These are phyloP conservation scores for Kalmusia sp. DNA, from an alignment of 2,329 filamentous ascomycete species.

Conservation along the genomic window DNA sequence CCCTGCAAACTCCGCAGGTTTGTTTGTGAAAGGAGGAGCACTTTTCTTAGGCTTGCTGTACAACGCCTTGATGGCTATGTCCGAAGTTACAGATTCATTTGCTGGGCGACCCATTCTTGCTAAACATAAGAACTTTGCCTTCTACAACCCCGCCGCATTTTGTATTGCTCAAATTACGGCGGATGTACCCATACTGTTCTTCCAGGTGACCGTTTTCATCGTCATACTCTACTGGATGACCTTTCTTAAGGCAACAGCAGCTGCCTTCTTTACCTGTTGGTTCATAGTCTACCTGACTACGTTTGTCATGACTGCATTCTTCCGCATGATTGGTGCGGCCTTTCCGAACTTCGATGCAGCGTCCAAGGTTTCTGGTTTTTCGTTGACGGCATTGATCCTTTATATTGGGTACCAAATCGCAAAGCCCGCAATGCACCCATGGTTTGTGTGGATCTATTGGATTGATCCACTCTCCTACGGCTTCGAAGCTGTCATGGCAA, in stretches of 20 bases:
- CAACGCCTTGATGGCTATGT: slow-evolving; percentile 68
- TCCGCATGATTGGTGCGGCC: slow-evolving; percentile 75
- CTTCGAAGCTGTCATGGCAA: slow-evolving; percentile 76
- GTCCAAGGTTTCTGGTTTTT: slow-evolving; percentile 63
- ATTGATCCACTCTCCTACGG: slow-evolving; percentile 78
- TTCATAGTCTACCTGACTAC: slow-evolving; percentile 74
- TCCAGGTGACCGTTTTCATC: slow-evolving; percentile 66
- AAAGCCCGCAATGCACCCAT: slow-evolving; percentile 55
- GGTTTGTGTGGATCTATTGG: slow-evolving; percentile 67
- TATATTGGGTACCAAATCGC: slow-evolving; percentile 12
- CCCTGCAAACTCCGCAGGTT: slow-evolving; percentile 61
- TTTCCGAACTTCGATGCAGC: slow-evolving; percentile 66
- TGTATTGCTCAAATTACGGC: slow-evolving; percentile 73
- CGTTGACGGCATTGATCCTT: slow-evolving; percentile 44
- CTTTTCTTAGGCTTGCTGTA: slow-evolving; percentile 70
- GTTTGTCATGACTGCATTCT: slow-evolving; percentile 81
- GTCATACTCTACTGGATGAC: slow-evolving; percentile 83
- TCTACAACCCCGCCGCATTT: slow-evolving; percentile 84
- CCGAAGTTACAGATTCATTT: slow-evolving; percentile 67
- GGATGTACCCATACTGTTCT: slow-evolving; percentile 61
- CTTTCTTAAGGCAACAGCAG: slow-evolving; percentile 73
- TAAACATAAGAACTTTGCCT: slow-evolving; percentile 84
- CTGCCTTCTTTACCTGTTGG: slow-evolving; percentile 82
- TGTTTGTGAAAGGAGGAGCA: slow-evolving; percentile 70
- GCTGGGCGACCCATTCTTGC: slow-evolving; percentile 79